Conservation (phyloP, 2,329 filamentous ascomycete genomes). For the Cryphonectria radicalis region DNA sequence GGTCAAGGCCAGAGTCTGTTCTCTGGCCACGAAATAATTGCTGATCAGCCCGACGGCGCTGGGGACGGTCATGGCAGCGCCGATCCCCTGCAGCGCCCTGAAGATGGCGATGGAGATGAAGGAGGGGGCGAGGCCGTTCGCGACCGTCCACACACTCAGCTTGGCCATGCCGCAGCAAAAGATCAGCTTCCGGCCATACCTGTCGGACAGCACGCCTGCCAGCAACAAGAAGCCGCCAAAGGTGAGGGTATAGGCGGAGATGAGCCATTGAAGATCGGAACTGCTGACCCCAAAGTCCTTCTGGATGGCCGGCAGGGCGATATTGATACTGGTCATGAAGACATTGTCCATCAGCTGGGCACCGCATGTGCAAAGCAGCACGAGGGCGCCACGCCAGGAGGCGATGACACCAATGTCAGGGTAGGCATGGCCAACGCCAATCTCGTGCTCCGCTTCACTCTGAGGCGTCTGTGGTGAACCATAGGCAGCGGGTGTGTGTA, state of each 20-base stretch:
- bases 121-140: slow-evolving; percentile 43
- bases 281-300: slow-evolving; percentile 32
- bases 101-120: slow-evolving; percentile 48
- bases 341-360: slow-evolving; percentile 49
- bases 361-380: slow-evolving; percentile 46
- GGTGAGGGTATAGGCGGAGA: slow-evolving; percentile 45
- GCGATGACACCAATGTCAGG: slow-evolving; percentile 29
- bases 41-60: slow-evolving; percentile 50
- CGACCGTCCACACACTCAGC: slow-evolving; percentile 41
- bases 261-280: slow-evolving; percentile 46
- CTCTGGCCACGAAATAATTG: slow-evolving; percentile 44
- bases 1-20: slow-evolving; percentile 44
- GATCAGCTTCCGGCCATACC: slow-evolving; percentile 44
- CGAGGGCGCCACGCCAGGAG: slow-evolving; percentile 44
- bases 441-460: slow-evolving; percentile 17
- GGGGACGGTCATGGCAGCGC: slow-evolving; percentile 51
- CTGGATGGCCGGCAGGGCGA: slow-evolving; percentile 46
- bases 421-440: slow-evolving; percentile 20
- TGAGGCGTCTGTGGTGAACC: slow-evolving; percentile 2
- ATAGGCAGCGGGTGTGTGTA: slow-evolving; percentile 1
- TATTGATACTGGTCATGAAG: slow-evolving; percentile 48
- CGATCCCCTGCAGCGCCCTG: slow-evolving; percentile 51
- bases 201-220: slow-evolving; percentile 42
- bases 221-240: slow-evolving; percentile 44
- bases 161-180: slow-evolving; percentile 43